Conservation (phyloP, 352 stramenopile genomes). For the Aphanomyces invadans region DNA sequence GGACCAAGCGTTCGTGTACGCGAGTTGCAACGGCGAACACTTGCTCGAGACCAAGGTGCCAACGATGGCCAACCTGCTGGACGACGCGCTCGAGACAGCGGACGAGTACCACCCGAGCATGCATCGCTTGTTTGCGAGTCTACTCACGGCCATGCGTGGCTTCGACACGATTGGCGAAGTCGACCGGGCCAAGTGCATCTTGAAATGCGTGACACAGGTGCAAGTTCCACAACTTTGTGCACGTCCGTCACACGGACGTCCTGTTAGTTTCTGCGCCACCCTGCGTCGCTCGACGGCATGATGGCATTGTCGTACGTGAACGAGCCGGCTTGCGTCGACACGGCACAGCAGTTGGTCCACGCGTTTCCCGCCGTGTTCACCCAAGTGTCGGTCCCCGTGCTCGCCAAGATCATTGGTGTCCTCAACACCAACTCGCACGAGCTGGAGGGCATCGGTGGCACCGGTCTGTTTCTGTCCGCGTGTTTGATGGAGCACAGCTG, state of each 20-base stretch:
- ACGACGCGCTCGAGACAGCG: constrained; percentile 35
- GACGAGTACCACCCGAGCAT: constrained; percentile 36
- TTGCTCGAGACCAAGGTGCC: constrained; percentile 39
- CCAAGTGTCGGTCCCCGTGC: constrained; percentile 29
- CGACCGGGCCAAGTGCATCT: constrained; percentile 47
- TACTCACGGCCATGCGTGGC: constrained; percentile 46
- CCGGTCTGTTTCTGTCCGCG: constrained; percentile 59
- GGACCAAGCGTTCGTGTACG: constrained; percentile 65
- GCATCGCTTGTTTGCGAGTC: constrained; percentile 33
- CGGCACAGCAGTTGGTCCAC: constrained; percentile 37
- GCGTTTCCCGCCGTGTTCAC: constrained; percentile 44
- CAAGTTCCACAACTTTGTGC: constrained; percentile 28
- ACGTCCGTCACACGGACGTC: not conserved
- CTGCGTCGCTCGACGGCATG: constrained; percentile 34
- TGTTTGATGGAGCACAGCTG: constrained; percentile 77
- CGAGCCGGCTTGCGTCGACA: constrained; percentile 35
- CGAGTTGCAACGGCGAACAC: constrained; percentile 45
- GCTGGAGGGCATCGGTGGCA: constrained; percentile 64
- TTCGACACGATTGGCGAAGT: constrained; percentile 60
- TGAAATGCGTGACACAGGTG: constrained; percentile 61
- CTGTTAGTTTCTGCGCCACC: not conserved
- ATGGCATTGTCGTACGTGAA: constrained; percentile 42
- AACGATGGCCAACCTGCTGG: constrained; percentile 24
- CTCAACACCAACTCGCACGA: constrained; percentile 78
- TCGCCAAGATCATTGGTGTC: constrained; percentile 60